These are phyloP conservation scores for Ustilago crameri DNA, from an alignment of 1,284 basidiomycete species.

Conservation along the genomic window DNA sequence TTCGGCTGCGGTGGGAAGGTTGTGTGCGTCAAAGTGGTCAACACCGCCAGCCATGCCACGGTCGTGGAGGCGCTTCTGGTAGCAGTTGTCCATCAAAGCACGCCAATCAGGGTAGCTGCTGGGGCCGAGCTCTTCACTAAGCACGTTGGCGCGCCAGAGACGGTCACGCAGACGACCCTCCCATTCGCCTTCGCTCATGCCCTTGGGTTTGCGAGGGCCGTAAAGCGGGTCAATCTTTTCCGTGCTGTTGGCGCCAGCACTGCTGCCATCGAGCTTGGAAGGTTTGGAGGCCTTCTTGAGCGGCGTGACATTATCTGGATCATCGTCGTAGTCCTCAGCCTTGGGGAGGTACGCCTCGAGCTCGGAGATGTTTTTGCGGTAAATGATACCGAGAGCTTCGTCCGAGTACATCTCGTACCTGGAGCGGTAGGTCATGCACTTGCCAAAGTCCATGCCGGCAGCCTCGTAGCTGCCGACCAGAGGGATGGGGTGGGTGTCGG, in stretches of 20 bases:
- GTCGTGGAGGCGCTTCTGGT: slow-evolving; percentile 61
- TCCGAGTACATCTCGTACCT: slow-evolving; percentile 68
- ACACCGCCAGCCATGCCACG: slow-evolving; percentile 60
- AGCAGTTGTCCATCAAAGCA: slow-evolving; percentile 66
- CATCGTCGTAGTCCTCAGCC: slow-evolving; percentile 63
- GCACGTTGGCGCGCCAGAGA: slow-evolving; percentile 59
- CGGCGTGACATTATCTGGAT: slow-evolving; percentile 65
- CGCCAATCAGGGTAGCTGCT: slow-evolving; percentile 66
- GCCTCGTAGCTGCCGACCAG: slow-evolving; percentile 64
- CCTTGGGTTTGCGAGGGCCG: slow-evolving; percentile 57
- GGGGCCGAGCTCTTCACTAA: slow-evolving; percentile 60
- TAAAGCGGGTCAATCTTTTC: slow-evolving; percentile 61
- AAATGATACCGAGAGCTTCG: slow-evolving; percentile 66
- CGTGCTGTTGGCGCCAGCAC: slow-evolving; percentile 11
- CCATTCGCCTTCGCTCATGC: slow-evolving; percentile 60
- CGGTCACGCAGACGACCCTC: slow-evolving; percentile 61
- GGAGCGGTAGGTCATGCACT: slow-evolving; percentile 65
- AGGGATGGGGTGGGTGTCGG: slow-evolving; percentile 61
- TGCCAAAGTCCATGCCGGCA: slow-evolving; percentile 60
- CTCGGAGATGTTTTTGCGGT: slow-evolving; percentile 60
- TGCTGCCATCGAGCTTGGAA: background rate
- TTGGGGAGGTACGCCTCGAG: slow-evolving; percentile 46
- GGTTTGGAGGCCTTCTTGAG: slow-evolving; percentile 28
- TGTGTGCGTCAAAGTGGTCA: slow-evolving; percentile 54
- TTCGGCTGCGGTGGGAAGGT: slow-evolving; percentile 31